A percentile compares a stretch with the other conserved stretches of the same genome.
These are phyloP conservation scores for Akanthomyces dipterigenus DNA, from an alignment of 2,329 filamentous ascomycete species.

Conservation along the genomic window DNA sequence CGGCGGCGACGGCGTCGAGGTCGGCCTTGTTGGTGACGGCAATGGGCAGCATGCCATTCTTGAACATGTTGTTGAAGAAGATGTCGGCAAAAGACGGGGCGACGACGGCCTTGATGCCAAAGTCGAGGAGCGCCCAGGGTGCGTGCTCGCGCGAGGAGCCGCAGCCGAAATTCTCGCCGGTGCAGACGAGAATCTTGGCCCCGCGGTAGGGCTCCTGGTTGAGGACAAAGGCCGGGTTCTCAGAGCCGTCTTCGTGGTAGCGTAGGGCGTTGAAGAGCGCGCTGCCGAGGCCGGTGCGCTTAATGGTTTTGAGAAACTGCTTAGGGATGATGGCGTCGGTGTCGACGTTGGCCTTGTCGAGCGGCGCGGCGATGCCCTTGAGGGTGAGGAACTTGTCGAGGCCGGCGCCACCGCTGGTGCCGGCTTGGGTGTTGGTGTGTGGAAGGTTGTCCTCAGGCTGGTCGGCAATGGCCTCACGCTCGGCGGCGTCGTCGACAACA, in stretches of 20 bases:
- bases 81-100: slow-evolving; percentile 72
- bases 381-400: slow-evolving; percentile 78
- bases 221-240: slow-evolving; percentile 77
- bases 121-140: slow-evolving; percentile 93
- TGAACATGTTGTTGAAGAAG: slow-evolving; percentile 99
- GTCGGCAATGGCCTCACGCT: slow-evolving; percentile 48
- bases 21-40: slow-evolving; percentile 60
- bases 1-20: slow-evolving; percentile 64
- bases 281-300: slow-evolving; percentile 84
- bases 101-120: slow-evolving; percentile 90
- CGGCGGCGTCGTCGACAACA: slow-evolving; percentile 42
- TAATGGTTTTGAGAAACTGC: slow-evolving; percentile 98
- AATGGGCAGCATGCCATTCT: slow-evolving; percentile 97
- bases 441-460: slow-evolving; percentile 57
- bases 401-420: slow-evolving; percentile 46
- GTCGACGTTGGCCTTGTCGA: slow-evolving; percentile 87
- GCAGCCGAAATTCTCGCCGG: slow-evolving; percentile 91
- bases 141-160: slow-evolving; percentile 91
- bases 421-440: slow-evolving; percentile 55
- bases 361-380: slow-evolving; percentile 79
- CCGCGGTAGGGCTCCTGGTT: slow-evolving; percentile 82
- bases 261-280: slow-evolving; percentile 85
- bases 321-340: slow-evolving; percentile 99
- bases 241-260: slow-evolving; percentile 64
- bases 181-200: slow-evolving; percentile 85